Evolutionary conservation across 768 basidiomycete genomes (phyloP), one percentile per base, ranked within the genome.

Genomic region (Clitopilus hobsonii): DNA sequence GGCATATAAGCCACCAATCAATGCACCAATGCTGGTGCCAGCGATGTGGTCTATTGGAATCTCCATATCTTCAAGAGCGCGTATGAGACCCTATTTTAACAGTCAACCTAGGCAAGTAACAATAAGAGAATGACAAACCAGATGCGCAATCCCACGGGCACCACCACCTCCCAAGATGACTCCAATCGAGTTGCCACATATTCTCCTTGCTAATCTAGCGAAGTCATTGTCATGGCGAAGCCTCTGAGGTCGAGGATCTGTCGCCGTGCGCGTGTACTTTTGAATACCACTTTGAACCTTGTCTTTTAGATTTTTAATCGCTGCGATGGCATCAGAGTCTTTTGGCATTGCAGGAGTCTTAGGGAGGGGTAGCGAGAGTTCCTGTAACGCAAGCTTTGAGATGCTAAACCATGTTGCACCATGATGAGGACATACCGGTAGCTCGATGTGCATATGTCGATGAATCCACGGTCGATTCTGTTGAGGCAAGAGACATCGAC

Each of bases 111-210:
- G 16, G 25, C 20, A 6, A 16, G 51, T 22, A 38, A 3, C 54
- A 41, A 56, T 49, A 22, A 48, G 24, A 8, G 54, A 20, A 25
- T 25, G 20, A 64, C 67, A 50, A 60, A 75, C 71, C 51, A 77
- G 63, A 69, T 76, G 74, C 16, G 74, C 71, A 53, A 79, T 74
- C 49, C 79, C 97, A 38, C 97, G 81, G 14, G 95, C 97, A 16
- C 97, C 97, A n/a, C 97, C 97, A 5, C 97, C 97, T 18, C 97
- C 97, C 1, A 99, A 80, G 6, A 98, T 94, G 41, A 99, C 73
- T 1, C 95, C 97, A 56, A 98, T 89, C 6, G 91, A 92, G 63
- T 86, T 91, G 13, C 95, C 97, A 64, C 94, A 97, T 30, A 98
- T 82, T 50, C 94, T 74, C 54, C 97, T 76, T 1, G 97, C 97